Base-by-base conservation (phyloP, 768 basidiomycete species). In the Tricholoma sp. region DNA sequence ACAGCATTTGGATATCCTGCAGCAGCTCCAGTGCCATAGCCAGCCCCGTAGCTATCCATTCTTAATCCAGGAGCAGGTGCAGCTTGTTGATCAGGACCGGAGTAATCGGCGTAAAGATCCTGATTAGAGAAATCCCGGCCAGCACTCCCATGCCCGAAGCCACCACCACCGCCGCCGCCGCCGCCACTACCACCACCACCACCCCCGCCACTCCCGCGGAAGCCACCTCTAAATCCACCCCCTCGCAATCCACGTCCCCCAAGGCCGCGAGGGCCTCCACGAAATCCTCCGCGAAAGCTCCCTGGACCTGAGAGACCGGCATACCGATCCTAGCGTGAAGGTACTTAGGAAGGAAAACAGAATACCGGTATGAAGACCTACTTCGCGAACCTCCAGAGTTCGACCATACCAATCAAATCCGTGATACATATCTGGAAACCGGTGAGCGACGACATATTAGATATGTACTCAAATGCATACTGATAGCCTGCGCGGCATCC, bases 371-470 rank as follows among this genome's bases (percentile, higher is more conserved):
- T 50, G 18, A 3, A 34, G 9, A 66, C 78, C 60, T 69, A 91
- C 93, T 83, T 97, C 93, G 62, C 95, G 89, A 34, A 98, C 96
- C 77, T 99, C 96, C 11, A 99, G 84, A 7, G 87, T 85, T 50
- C 91, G 89, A 7, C 95, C 95, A 69, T 95, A 95, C 94, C 96
- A 98, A 60, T 97, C 94, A 64, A 91, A 97, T 27, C 95, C 95
- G 58, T 97, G 89, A 70, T 95, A 98, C 92, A 96, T 97, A 65
- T 76, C 95, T 97, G 61, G 19, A 32, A 35, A 41, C 47, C 31
- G 19, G 49, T 64, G 18, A 65, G 64, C 32, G 39, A 54, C 52
- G 12, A 22, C 22, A 22, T 32, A 31, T 22, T 21, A 41, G 24
- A 45, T 52, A 31, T 11, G 43, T n/a, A 19, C 32, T 43, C 5